Base-by-base conservation (phyloP, 2,329 filamentous ascomycete species). In the Cladosporium sp. region DNA sequence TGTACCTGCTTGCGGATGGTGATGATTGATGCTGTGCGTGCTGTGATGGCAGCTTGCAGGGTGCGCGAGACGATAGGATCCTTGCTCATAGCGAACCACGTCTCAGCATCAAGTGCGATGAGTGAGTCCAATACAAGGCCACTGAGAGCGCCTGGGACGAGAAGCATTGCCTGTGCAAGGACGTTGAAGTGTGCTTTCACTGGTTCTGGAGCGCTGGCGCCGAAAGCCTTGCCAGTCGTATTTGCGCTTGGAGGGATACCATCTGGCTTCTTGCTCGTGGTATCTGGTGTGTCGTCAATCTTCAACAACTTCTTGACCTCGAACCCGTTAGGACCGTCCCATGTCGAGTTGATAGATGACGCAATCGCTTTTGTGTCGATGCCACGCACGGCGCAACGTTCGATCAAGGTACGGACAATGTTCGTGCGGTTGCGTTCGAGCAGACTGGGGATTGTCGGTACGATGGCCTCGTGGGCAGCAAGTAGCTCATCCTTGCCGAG, bases 401-500 rank as follows among this genome's bases (percentile, higher is more conserved):
- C 92, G 67, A 98, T 89, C 3, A 98, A 80, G 0, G 89, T 88
- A 74, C 89, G 91, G 72, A 97, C 86, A 12, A 97, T 89, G 64
- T 90, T 89, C 67, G 91, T 91, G 55, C 94, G 86, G 46, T 88
- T 88, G 67, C 92, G 88, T 62, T 91, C 84, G 10, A 97, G 85
- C 10, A 98, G 83, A 59, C 85, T 86, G 0, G 87, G 84, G 6
- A 97, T 84, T 64, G 92, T 88, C 0, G 92, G 89, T 4, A 89
- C 77, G 65, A 96, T 90, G 72, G 88, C 84, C 58, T 88, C 83
- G 65, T 93, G 86, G 0, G 91, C 91, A 64, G 87, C 86, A 50
- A 89, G 83, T 10, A 99, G 83, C 73, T 97, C 93, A 67, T 97
- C 92, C 74, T 92, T 93, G 77, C 91, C 90, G 12, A 98, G 83